These are phyloP conservation scores for Pseudomonodictys pantanalensis DNA, from an alignment of 495 filamentous ascomycete genomes.

Conservation along the genomic window DNA sequence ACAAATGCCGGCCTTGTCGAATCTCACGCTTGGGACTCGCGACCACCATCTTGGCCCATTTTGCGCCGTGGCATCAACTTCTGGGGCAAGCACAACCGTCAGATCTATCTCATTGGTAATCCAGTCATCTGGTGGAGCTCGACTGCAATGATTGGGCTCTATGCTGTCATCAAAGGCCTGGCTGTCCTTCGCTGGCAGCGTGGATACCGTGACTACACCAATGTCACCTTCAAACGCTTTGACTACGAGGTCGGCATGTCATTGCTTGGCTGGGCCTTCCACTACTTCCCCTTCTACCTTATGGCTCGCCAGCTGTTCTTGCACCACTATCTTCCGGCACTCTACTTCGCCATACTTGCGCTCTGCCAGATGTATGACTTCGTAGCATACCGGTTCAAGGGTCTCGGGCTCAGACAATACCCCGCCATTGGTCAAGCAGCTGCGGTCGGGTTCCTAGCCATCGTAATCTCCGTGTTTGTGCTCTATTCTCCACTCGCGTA, in stretches of 20 bases:
- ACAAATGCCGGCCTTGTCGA: conserved; percentile 96
- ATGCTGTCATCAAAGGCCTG: conserved; percentile 78
- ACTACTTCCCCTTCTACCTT: conserved; percentile 96
- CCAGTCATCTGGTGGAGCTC: conserved; percentile 93
- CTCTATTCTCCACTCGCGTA: conserved; percentile 87
- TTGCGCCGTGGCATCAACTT: conserved; percentile 97
- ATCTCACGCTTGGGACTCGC: conserved; percentile 96
- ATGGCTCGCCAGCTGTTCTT: conserved; percentile 98
- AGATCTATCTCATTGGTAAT: conserved; percentile 96
- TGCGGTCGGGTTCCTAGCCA: conserved; percentile 65
- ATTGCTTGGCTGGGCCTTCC: conserved; percentile 90
- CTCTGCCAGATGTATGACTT: conserved; percentile 90
- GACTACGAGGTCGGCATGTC: conserved; percentile 93
- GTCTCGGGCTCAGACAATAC: conserved; percentile 65
- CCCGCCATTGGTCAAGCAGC: conserved; percentile 69
- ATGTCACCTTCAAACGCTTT: conserved; percentile 83
- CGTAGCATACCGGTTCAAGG: conserved; percentile 61
- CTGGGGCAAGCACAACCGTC: conserved; percentile 91
- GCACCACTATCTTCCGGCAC: conserved; percentile 93
- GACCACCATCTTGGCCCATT: conserved; percentile 89
- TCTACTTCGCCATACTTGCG: conserved; percentile 89
- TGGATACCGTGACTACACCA: conserved; percentile 78
- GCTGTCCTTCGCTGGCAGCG: conserved; percentile 92
- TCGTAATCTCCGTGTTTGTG: conserved; percentile 72
- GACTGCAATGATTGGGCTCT: conserved; percentile 75